A percentile compares a stretch with the other conserved stretches of the same genome.
These are phyloP conservation scores for Endoconidiophora polonica DNA, from an alignment of 2,329 filamentous ascomycete species.

Conservation along the genomic window DNA sequence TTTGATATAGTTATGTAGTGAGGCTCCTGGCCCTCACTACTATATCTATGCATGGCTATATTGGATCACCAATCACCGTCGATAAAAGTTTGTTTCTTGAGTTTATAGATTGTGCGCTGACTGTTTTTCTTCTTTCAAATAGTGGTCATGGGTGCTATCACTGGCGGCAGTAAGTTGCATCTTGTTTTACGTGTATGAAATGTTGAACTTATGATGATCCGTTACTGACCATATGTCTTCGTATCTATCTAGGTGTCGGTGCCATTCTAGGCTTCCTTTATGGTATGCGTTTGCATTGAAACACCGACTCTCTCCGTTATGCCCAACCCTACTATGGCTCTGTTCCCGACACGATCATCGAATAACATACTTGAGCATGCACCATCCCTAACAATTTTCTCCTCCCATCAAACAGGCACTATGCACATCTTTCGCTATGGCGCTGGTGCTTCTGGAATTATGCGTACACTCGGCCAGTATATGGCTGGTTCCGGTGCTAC, in stretches of 20 bases:
- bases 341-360: background rate
- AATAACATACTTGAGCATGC: background rate
- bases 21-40: too few relatives aligned
- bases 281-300: slow-evolving; percentile 36
- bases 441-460: slow-evolving; percentile 80
- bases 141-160: slow-evolving; percentile 98
- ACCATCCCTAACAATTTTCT: slow-evolving; percentile 13
- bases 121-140: slow-evolving; percentile 8
- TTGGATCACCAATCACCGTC: background rate
- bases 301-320: background rate
- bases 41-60: background rate
- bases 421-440: slow-evolving; percentile 94
- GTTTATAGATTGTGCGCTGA: slow-evolving; percentile 1
- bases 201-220: background rate
- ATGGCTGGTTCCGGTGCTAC: slow-evolving; percentile 92
- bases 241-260: slow-evolving; percentile 56
- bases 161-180: slow-evolving; percentile 74
- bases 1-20: too few relatives aligned
- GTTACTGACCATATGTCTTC: slow-evolving; percentile 2
- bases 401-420: slow-evolving; percentile 39
- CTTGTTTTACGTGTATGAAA: background rate
- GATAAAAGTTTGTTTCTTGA: background rate
- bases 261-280: slow-evolving; percentile 97
- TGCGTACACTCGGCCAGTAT: slow-evolving; percentile 87
- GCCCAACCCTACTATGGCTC: background rate